These are phyloP conservation scores for Aspergillus fumigatus DNA, from an alignment of 2,329 filamentous ascomycete species.

Conservation along the genomic window DNA sequence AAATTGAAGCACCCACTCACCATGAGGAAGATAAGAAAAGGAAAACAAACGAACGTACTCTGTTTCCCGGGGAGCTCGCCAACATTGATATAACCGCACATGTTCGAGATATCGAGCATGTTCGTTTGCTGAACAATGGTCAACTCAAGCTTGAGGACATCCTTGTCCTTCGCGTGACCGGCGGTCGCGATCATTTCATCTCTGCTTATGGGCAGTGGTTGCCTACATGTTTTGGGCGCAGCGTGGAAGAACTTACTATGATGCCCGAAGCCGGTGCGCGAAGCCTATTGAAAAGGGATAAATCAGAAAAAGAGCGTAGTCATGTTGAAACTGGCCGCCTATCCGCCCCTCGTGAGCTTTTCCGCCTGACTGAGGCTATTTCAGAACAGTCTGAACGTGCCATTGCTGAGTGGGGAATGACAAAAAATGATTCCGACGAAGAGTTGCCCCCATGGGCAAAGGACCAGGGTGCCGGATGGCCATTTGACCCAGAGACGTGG, in stretches of 20 bases:
- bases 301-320: constrained; percentile 28
- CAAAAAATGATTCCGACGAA: constrained; percentile 34
- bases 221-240: constrained; percentile 76
- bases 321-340: constrained; percentile 48
- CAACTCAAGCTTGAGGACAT: constrained; percentile 71
- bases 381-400: constrained; percentile 56
- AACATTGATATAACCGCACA: constrained; percentile 64
- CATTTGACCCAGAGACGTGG: constrained; percentile 53
- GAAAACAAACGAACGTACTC: constrained; percentile 51
- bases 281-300: constrained; percentile 47
- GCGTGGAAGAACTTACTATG: constrained; percentile 80
- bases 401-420: constrained; percentile 61
- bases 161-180: constrained; percentile 74
- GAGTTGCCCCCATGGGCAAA: constrained; percentile 48
- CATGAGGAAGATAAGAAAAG: constrained; percentile 30
- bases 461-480: constrained; percentile 50
- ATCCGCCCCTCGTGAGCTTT: constrained; percentile 83
- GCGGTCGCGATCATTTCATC: constrained; percentile 88
- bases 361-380: constrained; percentile 80
- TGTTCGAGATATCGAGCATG: constrained; percentile 60
- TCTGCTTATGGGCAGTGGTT: constrained; percentile 74
- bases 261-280: constrained; percentile 76
- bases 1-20: constrained; percentile 53
- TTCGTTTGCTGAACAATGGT: constrained; percentile 68
- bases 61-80: constrained; percentile 81